A percentile compares a stretch with the other conserved stretches of the same genome.
Conservation (phyloP, 768 basidiomycete species). For the Tephrocybe rancida region DNA sequence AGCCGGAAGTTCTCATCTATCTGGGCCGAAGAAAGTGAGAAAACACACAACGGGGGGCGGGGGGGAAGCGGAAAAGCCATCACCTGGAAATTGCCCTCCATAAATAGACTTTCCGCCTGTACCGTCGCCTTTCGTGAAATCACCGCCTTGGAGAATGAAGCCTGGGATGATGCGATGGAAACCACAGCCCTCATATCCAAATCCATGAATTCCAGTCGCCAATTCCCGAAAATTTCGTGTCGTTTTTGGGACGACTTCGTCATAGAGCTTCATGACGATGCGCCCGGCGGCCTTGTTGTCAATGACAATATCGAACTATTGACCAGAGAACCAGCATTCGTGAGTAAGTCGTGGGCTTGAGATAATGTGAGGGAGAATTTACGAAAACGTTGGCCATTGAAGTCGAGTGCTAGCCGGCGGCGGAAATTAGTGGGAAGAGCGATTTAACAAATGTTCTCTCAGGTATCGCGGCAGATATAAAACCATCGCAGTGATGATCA, state of each 20-base stretch:
- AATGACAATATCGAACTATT: conserved; percentile 68
- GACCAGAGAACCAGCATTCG: background rate
- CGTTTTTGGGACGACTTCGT: conserved; percentile 81
- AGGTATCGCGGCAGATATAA: conserved; percentile 11
- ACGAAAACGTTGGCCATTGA: conserved; percentile 23
- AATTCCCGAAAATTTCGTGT: conserved; percentile 81
- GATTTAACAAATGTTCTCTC: conserved; percentile 2
- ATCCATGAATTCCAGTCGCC: conserved; percentile 63
- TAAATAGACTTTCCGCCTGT: conserved; percentile 86
- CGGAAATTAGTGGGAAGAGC: background rate
- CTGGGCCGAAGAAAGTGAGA: background rate
- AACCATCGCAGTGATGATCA: conserved; percentile 12
- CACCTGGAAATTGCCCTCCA: conserved; percentile 76
- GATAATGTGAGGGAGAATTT: background rate
- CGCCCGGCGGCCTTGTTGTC: conserved; percentile 60
- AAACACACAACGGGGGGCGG: conserved; percentile 13
- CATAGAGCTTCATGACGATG: conserved; percentile 82
- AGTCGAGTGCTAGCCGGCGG: background rate
- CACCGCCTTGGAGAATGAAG: conserved; percentile 88
- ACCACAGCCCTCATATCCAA: conserved; percentile 66
- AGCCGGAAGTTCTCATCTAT: conserved; percentile 80
- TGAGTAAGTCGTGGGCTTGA: background rate
- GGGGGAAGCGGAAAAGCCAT: conserved; percentile 31
- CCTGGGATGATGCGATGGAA: conserved; percentile 78
- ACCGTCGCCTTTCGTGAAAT: conserved; percentile 74